Conservation (phyloP, 2,329 filamentous ascomycete genomes). For the Neophaeococcomyces mojaviensis region DNA sequence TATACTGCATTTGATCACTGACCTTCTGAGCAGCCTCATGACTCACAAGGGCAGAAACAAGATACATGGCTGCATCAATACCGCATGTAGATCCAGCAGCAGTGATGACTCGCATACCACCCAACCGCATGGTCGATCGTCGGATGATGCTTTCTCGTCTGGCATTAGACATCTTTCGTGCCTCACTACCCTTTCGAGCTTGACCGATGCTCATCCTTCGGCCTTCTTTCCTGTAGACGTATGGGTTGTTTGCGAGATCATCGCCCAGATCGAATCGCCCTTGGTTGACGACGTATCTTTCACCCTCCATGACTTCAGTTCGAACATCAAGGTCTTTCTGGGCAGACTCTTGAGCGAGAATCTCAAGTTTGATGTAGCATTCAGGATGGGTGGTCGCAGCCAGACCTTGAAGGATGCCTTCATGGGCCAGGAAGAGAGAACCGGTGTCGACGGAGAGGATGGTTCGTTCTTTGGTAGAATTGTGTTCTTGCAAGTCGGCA, state of each 20-base stretch:
- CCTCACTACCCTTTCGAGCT: constrained; percentile 69
- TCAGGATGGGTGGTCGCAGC: constrained; percentile 78
- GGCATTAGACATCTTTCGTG: constrained; percentile 64
- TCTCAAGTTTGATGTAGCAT: constrained; percentile 72
- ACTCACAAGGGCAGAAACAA: constrained; percentile 74
- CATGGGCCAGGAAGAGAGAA: constrained; percentile 66
- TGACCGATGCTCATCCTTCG: constrained; percentile 52
- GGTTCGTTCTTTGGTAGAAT: constrained; percentile 72
- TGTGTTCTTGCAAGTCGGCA: constrained; percentile 70
- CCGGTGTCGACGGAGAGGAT: constrained; percentile 74
- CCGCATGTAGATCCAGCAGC: constrained; percentile 71
- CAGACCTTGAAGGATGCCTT: constrained; percentile 69
- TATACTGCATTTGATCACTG: constrained; percentile 68
- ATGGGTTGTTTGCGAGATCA: constrained; percentile 74
- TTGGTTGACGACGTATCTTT: constrained; percentile 84
- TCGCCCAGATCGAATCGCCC: constrained; percentile 68
- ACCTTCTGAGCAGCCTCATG: constrained; percentile 70
- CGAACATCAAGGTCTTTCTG: constrained; percentile 64
- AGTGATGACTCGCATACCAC: constrained; percentile 66
- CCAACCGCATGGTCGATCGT: constrained; percentile 66
- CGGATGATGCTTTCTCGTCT: constrained; percentile 75
- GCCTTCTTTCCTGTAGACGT: constrained; percentile 63
- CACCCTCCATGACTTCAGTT: constrained; percentile 73
- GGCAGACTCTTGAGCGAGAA: constrained; percentile 66
- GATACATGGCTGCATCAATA: constrained; percentile 75